A percentile compares a stretch with the other conserved stretches of the same genome.
phyloP scores from a whole-genome alignment of 306 rosid genomes.

The Lathyrus tuberosus region DNA sequence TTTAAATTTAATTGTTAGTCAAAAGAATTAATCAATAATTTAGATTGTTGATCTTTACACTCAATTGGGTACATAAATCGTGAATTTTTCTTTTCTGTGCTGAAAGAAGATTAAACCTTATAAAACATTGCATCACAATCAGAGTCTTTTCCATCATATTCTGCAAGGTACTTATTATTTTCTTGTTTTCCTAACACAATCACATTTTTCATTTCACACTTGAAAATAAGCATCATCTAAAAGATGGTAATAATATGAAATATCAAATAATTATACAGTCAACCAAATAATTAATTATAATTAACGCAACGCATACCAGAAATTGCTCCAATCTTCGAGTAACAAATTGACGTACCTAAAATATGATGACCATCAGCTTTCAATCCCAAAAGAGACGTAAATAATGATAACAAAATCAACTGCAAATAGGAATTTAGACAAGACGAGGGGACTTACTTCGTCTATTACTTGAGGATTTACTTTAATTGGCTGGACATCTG shows the following conservation, averaged over 20 bases:
- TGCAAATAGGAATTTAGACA: conserved; percentile 8
- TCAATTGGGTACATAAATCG: too few relatives aligned
- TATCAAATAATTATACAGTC: neutral
- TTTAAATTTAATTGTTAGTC: too few relatives aligned
- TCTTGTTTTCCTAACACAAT: too few relatives aligned
- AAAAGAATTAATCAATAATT: too few relatives aligned
- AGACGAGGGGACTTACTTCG: conserved; percentile 49
- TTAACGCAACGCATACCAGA: conserved; percentile 62
- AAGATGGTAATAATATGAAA: conserved; percentile 18
- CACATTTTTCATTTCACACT: too few relatives aligned
- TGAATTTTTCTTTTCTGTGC: too few relatives aligned
- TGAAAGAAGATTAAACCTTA: too few relatives aligned
- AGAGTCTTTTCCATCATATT: too few relatives aligned
- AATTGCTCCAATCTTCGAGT: conserved; percentile 88
- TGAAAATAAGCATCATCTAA: too few relatives aligned
- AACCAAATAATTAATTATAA: conserved; percentile 14
- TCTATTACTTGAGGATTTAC: conserved; percentile 57
- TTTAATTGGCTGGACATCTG: conserved; percentile 68
- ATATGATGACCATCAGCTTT: conserved; percentile 36
- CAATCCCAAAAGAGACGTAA: conserved; percentile 17
- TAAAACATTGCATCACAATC: too few relatives aligned
- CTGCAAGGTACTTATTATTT: too few relatives aligned
- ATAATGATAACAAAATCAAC: conserved; percentile 11
- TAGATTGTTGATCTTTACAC: too few relatives aligned
- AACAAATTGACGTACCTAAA: conserved; percentile 80